Evolutionary conservation across 148 eudicot species (phyloP), one percentile per base, ranked within the genome.

Genomic region (Rhododendron henanense): DNA sequence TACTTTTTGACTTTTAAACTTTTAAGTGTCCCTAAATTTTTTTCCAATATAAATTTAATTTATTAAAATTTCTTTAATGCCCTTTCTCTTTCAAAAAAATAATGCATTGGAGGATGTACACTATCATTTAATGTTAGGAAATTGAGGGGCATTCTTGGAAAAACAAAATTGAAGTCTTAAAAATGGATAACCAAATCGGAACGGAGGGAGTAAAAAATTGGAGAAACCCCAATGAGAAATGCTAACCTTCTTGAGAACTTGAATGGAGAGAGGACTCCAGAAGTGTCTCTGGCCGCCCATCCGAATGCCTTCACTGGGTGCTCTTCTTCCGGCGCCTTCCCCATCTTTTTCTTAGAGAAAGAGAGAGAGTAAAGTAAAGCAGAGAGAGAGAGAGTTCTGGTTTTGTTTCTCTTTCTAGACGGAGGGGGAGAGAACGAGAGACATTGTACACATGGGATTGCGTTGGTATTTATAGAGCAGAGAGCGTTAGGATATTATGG

Each of bases 241-340:
- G 3, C 23, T 15, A 16, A 81, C 84, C 84, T 81, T 59, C 84
- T 81, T 0, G 73, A 59, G 84, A 59, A 81, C 5, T 81, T 59
- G 84, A 81, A 81, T 1, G 73, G 84, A 11, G 73, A 81, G 18
- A 81, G 84, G 31, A 81, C 35, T 15, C 84, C 73, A 59, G 84
- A 81, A 4, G 84, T 1, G 73, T 59, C 73, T 35, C 47, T 79
- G 25, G 63, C 82, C 2, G 82, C 82, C 84, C 73, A 81, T 57
- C 84, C 84, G 7, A 81, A 59, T 31, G 84, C 69, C 73, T 81
- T 59, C 28, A 81, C 73, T 55, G 84, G 84, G 73, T 81, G 84
- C 19, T 81, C 73, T 39, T 35, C 45, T 19, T 81, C 73, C 45
- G 50, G 31, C 39, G 73, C 61, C 21, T 81, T 81, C 47, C 41